These are phyloP conservation scores for Plasmodium berghei DNA, from an alignment of 169 alveolate species.

Conservation along the genomic window DNA sequence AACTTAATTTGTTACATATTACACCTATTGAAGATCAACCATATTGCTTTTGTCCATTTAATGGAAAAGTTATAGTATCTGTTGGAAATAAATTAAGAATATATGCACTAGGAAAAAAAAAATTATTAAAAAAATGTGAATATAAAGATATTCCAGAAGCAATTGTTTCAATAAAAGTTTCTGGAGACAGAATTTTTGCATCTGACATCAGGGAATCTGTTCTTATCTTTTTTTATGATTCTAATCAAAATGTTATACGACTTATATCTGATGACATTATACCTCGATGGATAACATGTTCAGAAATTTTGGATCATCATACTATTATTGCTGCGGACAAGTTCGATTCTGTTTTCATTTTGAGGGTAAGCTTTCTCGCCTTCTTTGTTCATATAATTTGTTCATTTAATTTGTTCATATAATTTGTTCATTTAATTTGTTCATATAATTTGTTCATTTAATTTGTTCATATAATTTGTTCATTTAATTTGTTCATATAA, in stretches of 20 bases:
- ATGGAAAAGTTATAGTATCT: constrained; percentile 95
- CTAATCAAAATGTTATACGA: constrained; percentile 81
- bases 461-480: too few species aligned
- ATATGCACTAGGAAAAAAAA: constrained; percentile 97
- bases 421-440: too few species aligned
- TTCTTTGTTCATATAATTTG: not conserved
- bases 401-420: too few species aligned
- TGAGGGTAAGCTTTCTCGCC: constrained; percentile 23
- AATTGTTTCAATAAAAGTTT: constrained; percentile 84
- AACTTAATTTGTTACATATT: constrained; percentile 88
- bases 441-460: too few species aligned
- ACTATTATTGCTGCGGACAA: constrained; percentile 91
- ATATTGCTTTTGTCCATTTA: constrained; percentile 92
- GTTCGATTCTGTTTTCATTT: constrained; percentile 79
- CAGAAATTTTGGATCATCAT: constrained; percentile 95
- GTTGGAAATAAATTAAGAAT: constrained; percentile 94
- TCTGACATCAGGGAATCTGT: constrained; percentile 95
- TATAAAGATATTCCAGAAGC: constrained; percentile 92
- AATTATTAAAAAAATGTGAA: constrained; percentile 96
- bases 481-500: too few species aligned
- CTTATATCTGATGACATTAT: constrained; percentile 93
- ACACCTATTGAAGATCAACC: constrained; percentile 94
- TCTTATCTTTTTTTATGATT: constrained; percentile 90
- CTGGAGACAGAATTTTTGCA: constrained; percentile 94
- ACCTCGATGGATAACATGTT: constrained; percentile 96